Conservation (phyloP, 768 basidiomycete genomes). For the Xerocomus brunneocitrinus region DNA sequence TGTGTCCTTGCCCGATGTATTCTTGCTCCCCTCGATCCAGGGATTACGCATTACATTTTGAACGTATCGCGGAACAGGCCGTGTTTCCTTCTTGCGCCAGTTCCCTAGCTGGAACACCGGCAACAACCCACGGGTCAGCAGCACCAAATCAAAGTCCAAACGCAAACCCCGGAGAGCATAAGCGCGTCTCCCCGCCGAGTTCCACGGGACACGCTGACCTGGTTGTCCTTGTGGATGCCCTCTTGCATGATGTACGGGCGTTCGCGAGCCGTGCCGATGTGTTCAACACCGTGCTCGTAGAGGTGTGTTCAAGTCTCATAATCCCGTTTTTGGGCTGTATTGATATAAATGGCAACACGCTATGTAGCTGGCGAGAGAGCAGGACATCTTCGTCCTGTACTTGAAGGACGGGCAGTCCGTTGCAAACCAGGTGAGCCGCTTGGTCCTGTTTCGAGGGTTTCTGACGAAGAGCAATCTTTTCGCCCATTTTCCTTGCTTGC, state of each 20-base stretch:
- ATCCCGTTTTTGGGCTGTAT: background rate
- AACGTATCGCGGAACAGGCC: slow-evolving; percentile 1
- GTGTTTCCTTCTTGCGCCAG: background rate
- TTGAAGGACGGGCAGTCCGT: slow-evolving; percentile 19
- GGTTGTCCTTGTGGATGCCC: background rate
- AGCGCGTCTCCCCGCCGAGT: background rate
- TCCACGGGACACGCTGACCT: background rate
- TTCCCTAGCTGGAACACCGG: background rate
- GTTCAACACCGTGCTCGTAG: slow-evolving; percentile 9
- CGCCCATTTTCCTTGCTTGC: background rate
- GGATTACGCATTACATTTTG: slow-evolving; percentile 4
- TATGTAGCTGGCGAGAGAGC: slow-evolving; percentile 13
- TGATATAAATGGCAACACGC: background rate
- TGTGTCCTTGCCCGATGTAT: background rate
- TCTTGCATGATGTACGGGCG: slow-evolving; percentile 8
- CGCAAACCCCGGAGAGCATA: background rate
- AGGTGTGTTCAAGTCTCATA: slow-evolving; percentile 6
- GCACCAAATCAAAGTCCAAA: background rate
- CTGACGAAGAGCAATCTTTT: background rate
- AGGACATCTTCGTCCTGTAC: slow-evolving; percentile 15
- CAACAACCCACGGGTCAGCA: background rate
- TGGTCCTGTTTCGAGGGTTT: background rate
- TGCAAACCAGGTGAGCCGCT: slow-evolving; percentile 2
- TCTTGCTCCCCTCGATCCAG: background rate
- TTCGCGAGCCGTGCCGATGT: slow-evolving; percentile 7